Conservation (phyloP, 202 grass and related monocot genomes). For the Alloteropsis angusta region DNA sequence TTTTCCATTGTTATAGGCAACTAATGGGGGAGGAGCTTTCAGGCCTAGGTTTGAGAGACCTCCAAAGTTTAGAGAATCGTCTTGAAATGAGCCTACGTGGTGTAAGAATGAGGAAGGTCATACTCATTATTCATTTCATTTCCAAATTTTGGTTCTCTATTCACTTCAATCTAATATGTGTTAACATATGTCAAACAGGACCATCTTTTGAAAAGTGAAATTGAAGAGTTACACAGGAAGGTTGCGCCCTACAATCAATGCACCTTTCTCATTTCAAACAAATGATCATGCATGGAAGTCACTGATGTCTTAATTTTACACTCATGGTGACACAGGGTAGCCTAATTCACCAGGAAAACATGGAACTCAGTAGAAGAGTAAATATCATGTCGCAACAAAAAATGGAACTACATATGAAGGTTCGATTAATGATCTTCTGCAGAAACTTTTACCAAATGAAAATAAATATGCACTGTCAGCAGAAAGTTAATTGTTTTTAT, state of each 20-base stretch:
- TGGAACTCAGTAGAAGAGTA: constrained; percentile 35
- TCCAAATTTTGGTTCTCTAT: constrained; percentile 5
- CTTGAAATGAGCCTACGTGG: constrained; percentile 52
- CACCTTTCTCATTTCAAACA: background rate
- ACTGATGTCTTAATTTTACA: constrained; percentile 7
- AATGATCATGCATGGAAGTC: constrained; percentile 15
- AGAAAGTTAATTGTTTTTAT: constrained; percentile 1
- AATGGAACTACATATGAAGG: constrained; percentile 46
- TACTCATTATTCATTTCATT: constrained; percentile 1
- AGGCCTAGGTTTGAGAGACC: constrained; percentile 43
- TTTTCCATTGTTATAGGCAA: constrained; percentile 38
- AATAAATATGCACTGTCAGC: background rate
- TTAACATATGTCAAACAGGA: constrained; percentile 41
- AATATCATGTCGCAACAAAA: constrained; percentile 49
- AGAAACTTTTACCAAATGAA: background rate
- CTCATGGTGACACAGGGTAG: constrained; percentile 22
- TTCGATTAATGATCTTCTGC: background rate
- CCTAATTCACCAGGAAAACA: constrained; percentile 46
- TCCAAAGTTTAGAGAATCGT: constrained; percentile 67
- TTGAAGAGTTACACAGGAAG: constrained; percentile 63
- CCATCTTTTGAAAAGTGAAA: constrained; percentile 55
- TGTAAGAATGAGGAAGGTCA: constrained; percentile 64
- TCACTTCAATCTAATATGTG: constrained; percentile 13
- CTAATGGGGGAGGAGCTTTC: constrained; percentile 72
- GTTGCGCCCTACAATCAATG: constrained; percentile 22